Conservation (phyloP, 345 rosid species). For the Arabidopsis suecica region DNA sequence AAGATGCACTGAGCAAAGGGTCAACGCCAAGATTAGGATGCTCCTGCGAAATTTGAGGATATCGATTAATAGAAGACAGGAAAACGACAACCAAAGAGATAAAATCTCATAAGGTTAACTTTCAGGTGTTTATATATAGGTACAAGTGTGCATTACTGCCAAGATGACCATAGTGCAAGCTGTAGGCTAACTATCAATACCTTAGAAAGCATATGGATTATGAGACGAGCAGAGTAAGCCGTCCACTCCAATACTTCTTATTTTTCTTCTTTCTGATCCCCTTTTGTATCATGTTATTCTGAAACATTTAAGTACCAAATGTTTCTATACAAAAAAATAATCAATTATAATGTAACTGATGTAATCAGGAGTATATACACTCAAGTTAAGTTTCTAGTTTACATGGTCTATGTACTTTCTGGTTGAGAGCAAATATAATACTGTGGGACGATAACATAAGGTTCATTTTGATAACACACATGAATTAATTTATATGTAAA, state of each 20-base stretch:
- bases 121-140: conserved; percentile 43
- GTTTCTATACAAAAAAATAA: conserved; percentile 4
- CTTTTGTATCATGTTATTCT: conserved; percentile 39
- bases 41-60: conserved; percentile 58
- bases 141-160: conserved; percentile 45
- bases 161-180: conserved; percentile 44
- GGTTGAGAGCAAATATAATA: conserved; percentile 9
- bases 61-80: conserved; percentile 33
- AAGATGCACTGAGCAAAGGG: conserved; percentile 51
- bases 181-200: conserved; percentile 46
- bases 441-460: neutral
- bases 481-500: conserved; percentile 10
- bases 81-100: conserved; percentile 37
- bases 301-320: conserved; percentile 32
- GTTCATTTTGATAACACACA: neutral
- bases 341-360: conserved; percentile 32
- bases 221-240: conserved; percentile 43
- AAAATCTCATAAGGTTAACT: conserved; percentile 41
- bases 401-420: conserved; percentile 11
- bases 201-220: conserved; percentile 46
- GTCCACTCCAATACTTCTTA: conserved; percentile 48
- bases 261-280: conserved; percentile 42
- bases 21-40: conserved; percentile 58
- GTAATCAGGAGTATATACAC: conserved; percentile 36
- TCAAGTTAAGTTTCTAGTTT: conserved; percentile 16